A percentile compares a stretch with the other conserved stretches of the same genome.
Evolutionary conservation across 2,329 filamentous ascomycete genomes (phyloP).

Genomic region (Neonectria sp.): DNA sequence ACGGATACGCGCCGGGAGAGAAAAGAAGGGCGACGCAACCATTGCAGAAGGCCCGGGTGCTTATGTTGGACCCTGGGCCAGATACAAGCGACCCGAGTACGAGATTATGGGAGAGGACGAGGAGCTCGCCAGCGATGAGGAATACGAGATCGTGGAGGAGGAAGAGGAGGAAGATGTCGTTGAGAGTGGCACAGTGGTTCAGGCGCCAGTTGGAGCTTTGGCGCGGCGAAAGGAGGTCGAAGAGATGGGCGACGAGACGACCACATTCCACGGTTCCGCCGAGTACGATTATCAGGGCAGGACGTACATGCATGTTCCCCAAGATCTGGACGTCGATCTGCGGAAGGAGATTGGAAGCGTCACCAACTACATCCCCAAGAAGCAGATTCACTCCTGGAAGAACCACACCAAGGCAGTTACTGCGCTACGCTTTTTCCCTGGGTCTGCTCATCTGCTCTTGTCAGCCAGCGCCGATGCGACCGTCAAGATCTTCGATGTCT

Average conservation of each 20-base stretch:
- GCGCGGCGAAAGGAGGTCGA: constrained; percentile 71
- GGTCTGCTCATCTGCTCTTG: constrained; percentile 88
- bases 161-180: constrained; percentile 81
- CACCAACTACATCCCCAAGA: constrained; percentile 96
- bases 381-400: constrained; percentile 92
- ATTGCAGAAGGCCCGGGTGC: constrained; percentile 89
- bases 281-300: constrained; percentile 94
- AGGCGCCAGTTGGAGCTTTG: constrained; percentile 69
- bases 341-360: constrained; percentile 83
- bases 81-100: constrained; percentile 80
- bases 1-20: constrained; percentile 79
- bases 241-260: constrained; percentile 80
- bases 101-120: constrained; percentile 82
- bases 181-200: constrained; percentile 73
- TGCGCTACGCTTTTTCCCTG: constrained; percentile 90
- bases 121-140: constrained; percentile 83
- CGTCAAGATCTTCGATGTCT: constrained; percentile 95
- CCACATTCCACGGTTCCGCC: constrained; percentile 86
- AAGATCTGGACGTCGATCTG: constrained; percentile 89
- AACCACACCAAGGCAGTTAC: constrained; percentile 88
- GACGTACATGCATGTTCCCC: constrained; percentile 98
- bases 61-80: constrained; percentile 96
- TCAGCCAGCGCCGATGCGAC: constrained; percentile 92
- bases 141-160: constrained; percentile 84
- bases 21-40: constrained; percentile 87